Evolutionary conservation across 2,329 filamentous ascomycete species (phyloP).

Genomic region (Chaetomium sp.): DNA sequence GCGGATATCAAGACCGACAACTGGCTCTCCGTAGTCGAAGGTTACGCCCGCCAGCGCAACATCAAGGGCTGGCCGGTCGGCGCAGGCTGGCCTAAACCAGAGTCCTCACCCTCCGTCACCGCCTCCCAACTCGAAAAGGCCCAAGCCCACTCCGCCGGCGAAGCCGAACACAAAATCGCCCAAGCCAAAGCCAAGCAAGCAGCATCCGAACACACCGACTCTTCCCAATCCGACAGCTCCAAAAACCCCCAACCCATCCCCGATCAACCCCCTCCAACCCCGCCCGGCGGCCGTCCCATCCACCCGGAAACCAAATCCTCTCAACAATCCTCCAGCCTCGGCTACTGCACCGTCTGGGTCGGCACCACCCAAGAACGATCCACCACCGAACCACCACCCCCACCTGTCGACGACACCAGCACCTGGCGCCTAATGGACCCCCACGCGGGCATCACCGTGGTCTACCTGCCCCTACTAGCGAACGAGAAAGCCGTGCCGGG

Average conservation of each 20-base stretch:
- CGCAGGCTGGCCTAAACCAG: constrained; percentile 77
- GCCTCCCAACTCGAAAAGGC: constrained; percentile 61
- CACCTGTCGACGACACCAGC: constrained; percentile 53
- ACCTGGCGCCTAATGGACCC: constrained; percentile 66
- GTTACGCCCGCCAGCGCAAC: constrained; percentile 82
- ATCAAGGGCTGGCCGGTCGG: constrained; percentile 94
- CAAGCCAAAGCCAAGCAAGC: constrained; percentile 49
- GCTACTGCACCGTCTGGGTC: constrained; percentile 94
- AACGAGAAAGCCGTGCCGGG: constrained; percentile 67
- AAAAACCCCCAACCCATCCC: constrained; percentile 10
- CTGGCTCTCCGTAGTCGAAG: constrained; percentile 90
- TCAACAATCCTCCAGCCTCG: constrained; percentile 50
- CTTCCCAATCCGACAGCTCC: constrained; percentile 23
- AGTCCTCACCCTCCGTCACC: constrained; percentile 52
- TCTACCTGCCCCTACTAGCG: constrained; percentile 84
- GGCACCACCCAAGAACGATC: constrained; percentile 72
- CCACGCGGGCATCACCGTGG: constrained; percentile 76
- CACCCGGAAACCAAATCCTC: constrained; percentile 27
- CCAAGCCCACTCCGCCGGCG: constrained; percentile 51
- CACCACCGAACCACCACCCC: constrained; percentile 46
- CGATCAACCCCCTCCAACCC: not conserved
- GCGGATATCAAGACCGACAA: constrained; percentile 92
- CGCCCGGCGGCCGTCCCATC: not conserved
- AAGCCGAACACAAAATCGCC: constrained; percentile 58
- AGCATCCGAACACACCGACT: constrained; percentile 28